A percentile compares a stretch with the other conserved stretches of the same genome.
These are phyloP conservation scores for Lachancea quebecensis DNA, from an alignment of 805 yeast species.

Conservation along the genomic window DNA sequence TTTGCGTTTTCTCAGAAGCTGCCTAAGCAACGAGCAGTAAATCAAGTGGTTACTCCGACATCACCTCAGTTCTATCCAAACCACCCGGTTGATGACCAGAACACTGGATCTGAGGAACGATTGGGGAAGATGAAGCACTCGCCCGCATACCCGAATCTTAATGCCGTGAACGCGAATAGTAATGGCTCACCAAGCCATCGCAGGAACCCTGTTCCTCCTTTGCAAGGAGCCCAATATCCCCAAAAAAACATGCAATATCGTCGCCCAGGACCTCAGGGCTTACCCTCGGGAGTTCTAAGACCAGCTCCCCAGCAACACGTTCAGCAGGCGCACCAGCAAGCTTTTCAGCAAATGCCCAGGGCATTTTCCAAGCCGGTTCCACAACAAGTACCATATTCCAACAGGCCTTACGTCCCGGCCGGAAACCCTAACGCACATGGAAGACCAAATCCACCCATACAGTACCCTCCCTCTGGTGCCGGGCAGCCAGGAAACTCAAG, in stretches of 20 bases:
- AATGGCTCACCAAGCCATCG: slow-evolving; percentile 2
- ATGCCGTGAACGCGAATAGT: slow-evolving; percentile 1
- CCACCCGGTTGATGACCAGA: background rate
- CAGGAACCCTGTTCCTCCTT: background rate
- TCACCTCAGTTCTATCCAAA: slow-evolving; percentile 3
- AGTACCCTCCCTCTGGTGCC: background rate
- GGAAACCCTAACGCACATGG: slow-evolving; percentile 10
- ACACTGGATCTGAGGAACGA: background rate
- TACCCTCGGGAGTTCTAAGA: slow-evolving; percentile 1
- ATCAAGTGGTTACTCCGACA: slow-evolving; percentile 7
- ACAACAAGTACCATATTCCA: slow-evolving; percentile 2
- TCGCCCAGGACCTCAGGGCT: slow-evolving; percentile 1
- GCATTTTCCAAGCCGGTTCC: slow-evolving; percentile 11
- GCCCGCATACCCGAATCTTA: slow-evolving; percentile 6
- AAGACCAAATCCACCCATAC: slow-evolving; percentile 2
- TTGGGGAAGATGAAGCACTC: slow-evolving; percentile 4
- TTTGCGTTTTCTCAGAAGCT: slow-evolving; percentile 5
- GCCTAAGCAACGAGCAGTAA: slow-evolving; percentile 5
- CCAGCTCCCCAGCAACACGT: slow-evolving; percentile 2
- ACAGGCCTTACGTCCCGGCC: slow-evolving; percentile 7
- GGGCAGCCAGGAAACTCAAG: too few species aligned
- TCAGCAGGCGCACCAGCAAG: slow-evolving; percentile 5
- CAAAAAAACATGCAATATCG: background rate
- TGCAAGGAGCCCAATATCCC: background rate
- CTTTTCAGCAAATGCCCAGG: slow-evolving; percentile 7